Evolutionary conservation across 306 rosid species (phyloP).

Genomic region (Cotoneaster glaucophyllus): DNA sequence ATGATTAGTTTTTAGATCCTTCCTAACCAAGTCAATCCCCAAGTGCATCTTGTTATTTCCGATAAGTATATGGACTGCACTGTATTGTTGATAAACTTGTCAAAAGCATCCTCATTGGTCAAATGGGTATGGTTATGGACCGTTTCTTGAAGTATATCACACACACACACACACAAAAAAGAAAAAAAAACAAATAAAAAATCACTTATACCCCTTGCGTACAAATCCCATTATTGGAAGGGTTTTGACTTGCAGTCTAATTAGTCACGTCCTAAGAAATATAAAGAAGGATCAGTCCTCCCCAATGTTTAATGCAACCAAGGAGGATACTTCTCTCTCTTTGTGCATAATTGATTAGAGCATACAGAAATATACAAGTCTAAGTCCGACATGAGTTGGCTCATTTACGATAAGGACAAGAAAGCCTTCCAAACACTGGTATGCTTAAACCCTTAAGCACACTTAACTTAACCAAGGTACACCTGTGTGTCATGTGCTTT

Average conservation of each 20-base stretch:
- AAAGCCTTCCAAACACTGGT: neutral
- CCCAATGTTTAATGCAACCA: neutral
- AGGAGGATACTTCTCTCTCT: neutral
- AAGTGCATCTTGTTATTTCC: neutral
- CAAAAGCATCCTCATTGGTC: neutral
- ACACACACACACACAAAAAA: too few relatives aligned
- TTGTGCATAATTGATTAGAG: neutral
- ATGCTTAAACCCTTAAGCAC: neutral
- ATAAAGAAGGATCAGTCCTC: neutral
- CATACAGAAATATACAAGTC: neutral
- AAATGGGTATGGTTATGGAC: neutral
- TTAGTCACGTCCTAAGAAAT: neutral
- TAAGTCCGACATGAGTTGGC: neutral
- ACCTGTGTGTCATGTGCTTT: too few relatives aligned
- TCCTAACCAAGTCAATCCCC: neutral
- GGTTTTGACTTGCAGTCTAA: neutral
- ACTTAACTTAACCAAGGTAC: neutral
- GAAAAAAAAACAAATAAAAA: neutral
- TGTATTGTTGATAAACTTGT: neutral
- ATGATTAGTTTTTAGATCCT: neutral
- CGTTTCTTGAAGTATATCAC: neutral
- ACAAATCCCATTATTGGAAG: neutral
- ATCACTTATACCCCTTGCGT: neutral
- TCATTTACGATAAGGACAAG: neutral
- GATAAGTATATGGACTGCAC: neutral